Evolutionary conservation across 345 rosid genomes (phyloP), one percentile per base, ranked within the genome.

Genomic region (Salix caprea): DNA sequence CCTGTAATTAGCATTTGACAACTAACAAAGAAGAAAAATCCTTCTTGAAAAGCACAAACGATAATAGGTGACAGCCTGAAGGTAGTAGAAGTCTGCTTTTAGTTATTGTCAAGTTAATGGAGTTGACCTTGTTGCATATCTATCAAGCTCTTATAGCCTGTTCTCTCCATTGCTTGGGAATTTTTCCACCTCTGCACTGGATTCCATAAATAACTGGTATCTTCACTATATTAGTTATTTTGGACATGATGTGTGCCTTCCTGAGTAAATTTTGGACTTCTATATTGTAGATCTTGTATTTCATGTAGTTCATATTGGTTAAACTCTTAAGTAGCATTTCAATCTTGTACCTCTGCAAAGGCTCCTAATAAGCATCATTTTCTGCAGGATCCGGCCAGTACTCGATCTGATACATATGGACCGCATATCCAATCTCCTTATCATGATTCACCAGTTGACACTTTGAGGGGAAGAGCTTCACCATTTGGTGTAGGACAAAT

Each of bases 321-420:
- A 21, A 5, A 34, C 60, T 78, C 24, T 30, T 23, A 44, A 69
- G 13, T 75, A 30, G 52, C 21, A 46, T 61, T 60, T 50, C 58
- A 34, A 28, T 81, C 68, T 37, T 88, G 90, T 91, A 89, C 88
- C 79, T 82, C 84, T 76, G 65, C 70, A 52, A 87, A 89, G 82
- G 85, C 85, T 79, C 79, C 84, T 77, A 91, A 88, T 73, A 95
- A 89, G 71, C 87, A 93, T 77, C 94, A 86, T 73, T 84, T 88
- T 85, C 78, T 90, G 65, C 90, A 85, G 70, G 96, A 96, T 26
- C 91, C 85, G 62, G 82, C 95, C 26, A 73, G 70, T 74, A 67
- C 71, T 75, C 86, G 90, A 80, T 84, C 90, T 79, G 89, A 88
- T 71, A 40, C 82, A 39, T 83, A 80, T 82, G 92, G 90, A 60